Evolutionary conservation across 768 basidiomycete genomes (phyloP).

Genomic region (Hypholoma fasciculare): DNA sequence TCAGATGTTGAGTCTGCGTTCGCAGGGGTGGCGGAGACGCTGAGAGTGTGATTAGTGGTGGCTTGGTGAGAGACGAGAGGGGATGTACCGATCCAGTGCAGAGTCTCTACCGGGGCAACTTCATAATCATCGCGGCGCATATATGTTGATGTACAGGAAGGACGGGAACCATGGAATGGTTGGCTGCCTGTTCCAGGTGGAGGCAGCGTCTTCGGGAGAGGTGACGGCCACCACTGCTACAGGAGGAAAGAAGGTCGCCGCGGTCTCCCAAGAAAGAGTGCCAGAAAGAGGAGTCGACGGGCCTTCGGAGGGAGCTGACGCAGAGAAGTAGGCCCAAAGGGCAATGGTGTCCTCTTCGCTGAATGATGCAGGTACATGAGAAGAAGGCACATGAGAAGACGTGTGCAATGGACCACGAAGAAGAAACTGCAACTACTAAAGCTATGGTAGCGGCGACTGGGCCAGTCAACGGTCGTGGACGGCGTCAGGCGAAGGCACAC

Average conservation of each 20-base stretch:
- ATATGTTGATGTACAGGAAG: conserved; percentile 71
- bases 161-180: conserved; percentile 47
- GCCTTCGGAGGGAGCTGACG: conserved; percentile 13
- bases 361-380: conserved; percentile 27
- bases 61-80: no score
- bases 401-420: no score
- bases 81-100: conserved; percentile 50
- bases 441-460: no score
- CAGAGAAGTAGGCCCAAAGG: conserved; percentile 51
- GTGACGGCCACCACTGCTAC: conserved; percentile 30
- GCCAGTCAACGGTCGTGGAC: no score
- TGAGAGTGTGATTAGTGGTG: no score
- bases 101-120: conserved; percentile 25
- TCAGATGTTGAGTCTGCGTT: no score
- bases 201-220: conserved; percentile 50
- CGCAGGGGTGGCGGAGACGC: no score
- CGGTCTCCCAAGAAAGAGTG: conserved; percentile 60
- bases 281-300: conserved; percentile 25
- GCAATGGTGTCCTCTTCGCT: conserved; percentile 38
- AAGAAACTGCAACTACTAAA: no score
- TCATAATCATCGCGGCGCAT: conserved; percentile 33
- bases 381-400: no score
- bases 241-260: conserved; percentile 44
- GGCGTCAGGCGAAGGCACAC: no score
- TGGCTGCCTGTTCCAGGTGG: conserved; percentile 57